Percentiles rank a stretch among this genome's conserved stretches.
Conservation (phyloP, 129 eudicot species). For the Lactuca sativa region DNA sequence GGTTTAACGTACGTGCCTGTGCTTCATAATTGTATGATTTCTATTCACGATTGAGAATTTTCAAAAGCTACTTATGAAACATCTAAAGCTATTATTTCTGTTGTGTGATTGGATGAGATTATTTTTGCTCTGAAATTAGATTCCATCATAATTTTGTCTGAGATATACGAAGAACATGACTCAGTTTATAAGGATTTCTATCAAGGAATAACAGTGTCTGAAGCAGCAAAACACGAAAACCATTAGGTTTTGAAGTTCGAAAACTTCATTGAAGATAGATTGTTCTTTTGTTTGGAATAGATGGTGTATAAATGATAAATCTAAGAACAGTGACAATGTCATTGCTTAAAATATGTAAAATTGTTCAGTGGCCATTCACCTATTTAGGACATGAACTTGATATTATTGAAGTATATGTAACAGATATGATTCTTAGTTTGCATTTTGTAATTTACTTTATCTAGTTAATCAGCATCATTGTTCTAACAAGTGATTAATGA, state of each 20-base stretch:
- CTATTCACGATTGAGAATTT: background rate
- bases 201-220: background rate
- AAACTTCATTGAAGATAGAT: background rate
- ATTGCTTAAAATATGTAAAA: background rate
- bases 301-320: background rate
- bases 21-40: background rate
- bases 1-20: background rate
- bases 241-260: background rate
- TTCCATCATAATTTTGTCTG: background rate
- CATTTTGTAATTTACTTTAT: background rate
- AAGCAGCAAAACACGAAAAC: background rate
- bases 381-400: background rate
- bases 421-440: background rate
- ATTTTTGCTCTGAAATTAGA: background rate
- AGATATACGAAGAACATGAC: background rate
- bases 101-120: background rate
- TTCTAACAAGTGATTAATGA: background rate
- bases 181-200: background rate
- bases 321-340: background rate
- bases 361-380: background rate
- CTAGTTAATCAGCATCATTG: background rate
- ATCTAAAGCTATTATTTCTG: background rate
- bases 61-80: background rate
- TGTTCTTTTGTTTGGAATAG: slow-evolving; percentile 1
- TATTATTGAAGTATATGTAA: background rate